These are phyloP conservation scores for Begonia loranthoides DNA, from an alignment of 306 rosid genomes.

Conservation along the genomic window DNA sequence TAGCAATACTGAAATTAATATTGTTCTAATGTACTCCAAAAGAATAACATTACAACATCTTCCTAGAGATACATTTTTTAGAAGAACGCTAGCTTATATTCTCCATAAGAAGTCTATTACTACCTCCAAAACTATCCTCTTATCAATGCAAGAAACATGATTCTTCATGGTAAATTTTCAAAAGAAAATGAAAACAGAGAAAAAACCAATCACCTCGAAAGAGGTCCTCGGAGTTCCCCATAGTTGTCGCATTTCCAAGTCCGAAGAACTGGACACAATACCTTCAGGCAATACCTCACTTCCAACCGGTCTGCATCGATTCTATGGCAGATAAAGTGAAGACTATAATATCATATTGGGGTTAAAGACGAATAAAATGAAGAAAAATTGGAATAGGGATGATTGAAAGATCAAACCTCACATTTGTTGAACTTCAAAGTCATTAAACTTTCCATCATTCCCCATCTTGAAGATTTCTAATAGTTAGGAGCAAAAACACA, in stretches of 20 bases:
- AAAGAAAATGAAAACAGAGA: too few species aligned
- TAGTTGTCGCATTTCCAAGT: conserved; percentile 48
- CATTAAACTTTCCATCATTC: conserved; percentile 12
- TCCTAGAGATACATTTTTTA: too few species aligned
- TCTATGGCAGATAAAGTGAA: conserved; percentile 30
- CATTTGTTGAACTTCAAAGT: conserved; percentile 25
- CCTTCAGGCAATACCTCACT: conserved; percentile 72
- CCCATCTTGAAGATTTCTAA: conserved; percentile 32
- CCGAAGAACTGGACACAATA: conserved; percentile 44
- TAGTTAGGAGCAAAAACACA: neutral
- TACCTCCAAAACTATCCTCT: too few species aligned
- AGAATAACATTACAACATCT: too few species aligned
- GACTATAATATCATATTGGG: neutral
- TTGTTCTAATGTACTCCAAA: too few species aligned
- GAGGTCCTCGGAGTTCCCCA: conserved; percentile 34
- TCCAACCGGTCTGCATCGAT: conserved; percentile 52
- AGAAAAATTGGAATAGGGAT: too few species aligned
- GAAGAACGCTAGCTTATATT: too few species aligned
- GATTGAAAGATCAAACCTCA: conserved; percentile 37
- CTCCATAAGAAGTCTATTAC: too few species aligned
- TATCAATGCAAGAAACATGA: too few species aligned
- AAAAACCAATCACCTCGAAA: neutral
- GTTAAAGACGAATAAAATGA: neutral
- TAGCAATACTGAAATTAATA: too few species aligned
- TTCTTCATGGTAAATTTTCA: neutral